These are phyloP conservation scores for Zymoseptoria ardabiliae DNA, from an alignment of 2,329 filamentous ascomycete species.

Conservation along the genomic window DNA sequence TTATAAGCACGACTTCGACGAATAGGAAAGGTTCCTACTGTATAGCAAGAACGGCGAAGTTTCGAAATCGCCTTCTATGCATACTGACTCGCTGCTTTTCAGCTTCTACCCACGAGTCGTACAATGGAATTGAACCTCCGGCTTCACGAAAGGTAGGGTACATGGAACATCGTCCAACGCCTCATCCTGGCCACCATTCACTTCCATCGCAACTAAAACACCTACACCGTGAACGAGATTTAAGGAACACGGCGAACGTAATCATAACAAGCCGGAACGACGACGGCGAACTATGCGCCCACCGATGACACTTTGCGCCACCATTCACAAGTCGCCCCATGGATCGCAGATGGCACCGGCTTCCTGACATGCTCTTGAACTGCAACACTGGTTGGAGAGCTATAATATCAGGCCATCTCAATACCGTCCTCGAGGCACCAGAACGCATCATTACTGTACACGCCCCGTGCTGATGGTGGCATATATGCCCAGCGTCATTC, in stretches of 20 bases:
- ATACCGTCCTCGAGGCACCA: neutral
- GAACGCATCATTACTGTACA: neutral
- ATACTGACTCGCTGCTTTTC: neutral
- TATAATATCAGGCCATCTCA: neutral
- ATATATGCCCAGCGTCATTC: neutral
- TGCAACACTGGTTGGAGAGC: neutral
- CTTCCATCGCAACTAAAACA: neutral
- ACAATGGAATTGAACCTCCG: too few relatives aligned
- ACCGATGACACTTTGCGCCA: neutral
- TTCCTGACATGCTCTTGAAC: neutral
- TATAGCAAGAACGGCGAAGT: neutral
- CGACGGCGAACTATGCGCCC: neutral
- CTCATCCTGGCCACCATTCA: neutral
- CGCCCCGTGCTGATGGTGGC: neutral
- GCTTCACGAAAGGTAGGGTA: neutral
- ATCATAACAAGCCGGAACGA: neutral
- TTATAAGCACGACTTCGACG: neutral
- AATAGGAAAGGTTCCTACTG: neutral
- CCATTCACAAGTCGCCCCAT: neutral
- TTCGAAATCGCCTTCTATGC: neutral
- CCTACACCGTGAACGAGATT: neutral
- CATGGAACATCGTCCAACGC: neutral
- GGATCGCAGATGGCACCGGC: neutral
- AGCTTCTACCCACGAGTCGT: too few relatives aligned
- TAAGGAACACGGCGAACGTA: neutral